Evolutionary conservation across 148 eudicot species (phyloP).

Genomic region (Silene uniflora): DNA sequence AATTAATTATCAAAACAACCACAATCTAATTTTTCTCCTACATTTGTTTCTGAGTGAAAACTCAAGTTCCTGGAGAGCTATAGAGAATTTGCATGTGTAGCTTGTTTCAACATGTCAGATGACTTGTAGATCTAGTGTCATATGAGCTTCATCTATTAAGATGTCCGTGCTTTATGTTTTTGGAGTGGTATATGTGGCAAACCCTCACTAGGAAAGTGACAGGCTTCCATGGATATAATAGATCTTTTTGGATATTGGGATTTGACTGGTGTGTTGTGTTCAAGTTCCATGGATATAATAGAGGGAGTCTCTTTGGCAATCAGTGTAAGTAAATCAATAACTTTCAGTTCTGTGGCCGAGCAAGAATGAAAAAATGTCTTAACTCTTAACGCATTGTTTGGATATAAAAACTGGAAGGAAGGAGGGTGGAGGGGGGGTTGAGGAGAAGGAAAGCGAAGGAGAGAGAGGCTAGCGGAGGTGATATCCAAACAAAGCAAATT

Average conservation of each 20-base stretch:
- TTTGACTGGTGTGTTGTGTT: too few relatives aligned
- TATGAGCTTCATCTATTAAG: not conserved
- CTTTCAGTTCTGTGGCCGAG: not conserved
- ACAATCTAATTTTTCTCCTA: not conserved
- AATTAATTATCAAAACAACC: too few relatives aligned
- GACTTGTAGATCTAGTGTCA: not conserved
- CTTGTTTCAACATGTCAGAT: not conserved
- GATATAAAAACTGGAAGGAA: not conserved
- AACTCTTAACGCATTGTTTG: not conserved
- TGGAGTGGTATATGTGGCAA: not conserved
- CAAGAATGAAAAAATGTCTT: not conserved
- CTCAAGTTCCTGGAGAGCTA: not conserved
- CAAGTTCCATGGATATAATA: too few relatives aligned
- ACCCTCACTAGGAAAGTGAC: not conserved
- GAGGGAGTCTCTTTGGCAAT: not conserved
- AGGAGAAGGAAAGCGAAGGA: not conserved
- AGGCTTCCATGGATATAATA: too few relatives aligned
- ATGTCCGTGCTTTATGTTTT: not conserved
- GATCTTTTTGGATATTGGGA: too few relatives aligned
- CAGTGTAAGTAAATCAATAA: not conserved
- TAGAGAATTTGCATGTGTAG: not conserved
- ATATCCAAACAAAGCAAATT: too few relatives aligned
- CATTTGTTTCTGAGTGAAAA: not conserved
- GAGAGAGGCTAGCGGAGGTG: not conserved
- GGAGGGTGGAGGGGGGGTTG: not conserved